phyloP scores from a whole-genome alignment of 129 eudicot species.

The Centaurea solstitialis region DNA sequence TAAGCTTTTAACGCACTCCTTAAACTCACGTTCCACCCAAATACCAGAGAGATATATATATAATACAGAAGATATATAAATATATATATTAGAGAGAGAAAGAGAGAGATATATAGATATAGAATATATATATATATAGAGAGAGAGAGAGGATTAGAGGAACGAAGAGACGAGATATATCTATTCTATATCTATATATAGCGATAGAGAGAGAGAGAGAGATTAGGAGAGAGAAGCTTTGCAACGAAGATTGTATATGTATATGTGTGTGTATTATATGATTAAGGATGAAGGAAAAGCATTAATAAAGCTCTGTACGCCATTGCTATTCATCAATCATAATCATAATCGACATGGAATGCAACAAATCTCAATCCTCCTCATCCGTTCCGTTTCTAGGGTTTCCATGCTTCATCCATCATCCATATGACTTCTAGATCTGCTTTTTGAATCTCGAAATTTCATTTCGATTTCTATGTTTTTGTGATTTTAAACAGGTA shows the following conservation, averaged over 20 bases:
- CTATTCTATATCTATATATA: neutral
- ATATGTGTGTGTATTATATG: conserved; percentile 27
- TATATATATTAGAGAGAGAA: neutral
- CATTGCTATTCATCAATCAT: neutral
- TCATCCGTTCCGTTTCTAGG: conserved; percentile 22
- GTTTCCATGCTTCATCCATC: conserved; percentile 5
- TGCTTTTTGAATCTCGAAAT: conserved; percentile 3
- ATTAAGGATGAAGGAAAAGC: conserved; percentile 32
- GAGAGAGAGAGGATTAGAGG: neutral
- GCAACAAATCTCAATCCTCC: neutral
- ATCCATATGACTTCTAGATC: conserved; percentile 16
- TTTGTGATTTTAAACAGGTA: conserved; percentile 12
- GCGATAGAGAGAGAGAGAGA: neutral
- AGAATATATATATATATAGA: neutral
- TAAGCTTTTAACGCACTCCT: conserved; percentile 30
- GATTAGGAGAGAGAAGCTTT: neutral
- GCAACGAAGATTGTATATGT: conserved; percentile 8
- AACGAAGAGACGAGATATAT: neutral
- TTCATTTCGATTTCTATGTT: neutral
- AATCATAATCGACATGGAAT: conserved; percentile 28
- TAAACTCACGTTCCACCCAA: conserved; percentile 31
- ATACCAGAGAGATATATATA: conserved; percentile 3
- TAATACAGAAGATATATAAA: no score
- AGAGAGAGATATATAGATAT: neutral
- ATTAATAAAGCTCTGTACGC: conserved; percentile 26